Evolutionary conservation across 2,329 filamentous ascomycete genomes (phyloP).

Genomic region (Chalara sp.): DNA sequence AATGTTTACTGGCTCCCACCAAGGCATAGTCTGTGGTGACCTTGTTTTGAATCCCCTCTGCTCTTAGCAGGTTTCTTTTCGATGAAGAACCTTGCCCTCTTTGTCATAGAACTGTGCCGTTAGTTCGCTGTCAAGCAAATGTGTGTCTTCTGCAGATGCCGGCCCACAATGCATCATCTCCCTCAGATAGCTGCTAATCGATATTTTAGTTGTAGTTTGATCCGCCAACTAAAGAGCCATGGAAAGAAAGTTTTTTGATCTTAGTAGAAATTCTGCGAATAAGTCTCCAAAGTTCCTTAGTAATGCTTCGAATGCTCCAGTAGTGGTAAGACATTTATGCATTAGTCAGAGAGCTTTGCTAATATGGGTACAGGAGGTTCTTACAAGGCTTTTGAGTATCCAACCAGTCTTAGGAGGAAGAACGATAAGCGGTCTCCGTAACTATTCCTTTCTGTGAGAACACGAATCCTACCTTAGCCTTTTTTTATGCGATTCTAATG

Average conservation of each 20-base stretch:
- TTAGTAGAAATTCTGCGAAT: conserved; percentile 54
- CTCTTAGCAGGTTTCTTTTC: conserved; percentile 52
- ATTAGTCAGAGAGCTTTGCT: neutral
- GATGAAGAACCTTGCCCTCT: conserved; percentile 49
- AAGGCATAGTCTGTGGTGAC: conserved; percentile 47
- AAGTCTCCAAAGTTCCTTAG: conserved; percentile 48
- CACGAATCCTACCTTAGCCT: conserved; percentile 66
- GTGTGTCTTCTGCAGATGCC: conserved; percentile 56
- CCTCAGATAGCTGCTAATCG: conserved; percentile 55
- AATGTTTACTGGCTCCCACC: conserved; percentile 38
- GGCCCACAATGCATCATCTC: conserved; percentile 59
- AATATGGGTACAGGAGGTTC: neutral
- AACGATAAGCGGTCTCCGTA: conserved; percentile 67
- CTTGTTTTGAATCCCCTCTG: conserved; percentile 45
- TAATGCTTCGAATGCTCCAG: conserved; percentile 50
- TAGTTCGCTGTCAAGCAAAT: conserved; percentile 58
- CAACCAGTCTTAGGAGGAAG: conserved; percentile 65
- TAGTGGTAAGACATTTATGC: conserved; percentile 49
- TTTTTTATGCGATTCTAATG: conserved; percentile 29
- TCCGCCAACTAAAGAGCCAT: conserved; percentile 58
- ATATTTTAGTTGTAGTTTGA: conserved; percentile 60
- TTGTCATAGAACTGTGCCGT: conserved; percentile 51
- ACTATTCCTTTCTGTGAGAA: conserved; percentile 62
- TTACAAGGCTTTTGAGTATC: conserved; percentile 49
- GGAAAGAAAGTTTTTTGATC: conserved; percentile 53